Evolutionary conservation across 257 asterid species (phyloP), one percentile per base, ranked within the genome.

Genomic region (Fraxinus americana): DNA sequence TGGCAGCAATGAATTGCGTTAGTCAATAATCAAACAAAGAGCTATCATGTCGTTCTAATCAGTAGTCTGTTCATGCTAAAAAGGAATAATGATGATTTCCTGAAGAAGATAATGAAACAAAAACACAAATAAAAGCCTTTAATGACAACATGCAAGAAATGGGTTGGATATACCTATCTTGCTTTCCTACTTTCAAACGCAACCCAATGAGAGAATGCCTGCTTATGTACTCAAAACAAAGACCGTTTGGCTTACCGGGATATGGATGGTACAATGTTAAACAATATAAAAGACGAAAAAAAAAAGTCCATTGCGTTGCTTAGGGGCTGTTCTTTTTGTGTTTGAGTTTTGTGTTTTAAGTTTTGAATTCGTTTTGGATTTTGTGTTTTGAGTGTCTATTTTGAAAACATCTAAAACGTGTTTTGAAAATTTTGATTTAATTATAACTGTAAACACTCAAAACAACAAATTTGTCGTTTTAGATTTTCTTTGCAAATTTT

Each of bases 131-230:
- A 48, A 50, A 11, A 25, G n/a, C 11, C 39, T 75, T 65, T 19
- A 29, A 36, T 10, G 38, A 61, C 72, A 38, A 35, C 7, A 41
- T 75, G 65, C 63, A 66, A 66, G 32, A 74, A 74, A 74, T 35
- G 54, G 50, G 8, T 57, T 2, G 23, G 21, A 75, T 23, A n/a
- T 4, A 32, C 69, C 82, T 69, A 76, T 78, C 75, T 71, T 76
- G 68, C 71, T 69, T 78, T 77, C 82, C 85, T 84, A 80, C 74
- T 78, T 32, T 82, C 70, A 77, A 81, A 80, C 75, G 82, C 85
- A 82, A 85, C n/a, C 88, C 81, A 71, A 73, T 72, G 84, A 72
- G 72, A 83, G 88, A 77, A 84, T 86, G 86, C 75, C 79, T 76
- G 74, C 75, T 68, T 78, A 71, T 75, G 27, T 48, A 83, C 89